phyloP scores from a whole-genome alignment of 2,329 filamentous ascomycete genomes.

The Onygenales sp. region DNA sequence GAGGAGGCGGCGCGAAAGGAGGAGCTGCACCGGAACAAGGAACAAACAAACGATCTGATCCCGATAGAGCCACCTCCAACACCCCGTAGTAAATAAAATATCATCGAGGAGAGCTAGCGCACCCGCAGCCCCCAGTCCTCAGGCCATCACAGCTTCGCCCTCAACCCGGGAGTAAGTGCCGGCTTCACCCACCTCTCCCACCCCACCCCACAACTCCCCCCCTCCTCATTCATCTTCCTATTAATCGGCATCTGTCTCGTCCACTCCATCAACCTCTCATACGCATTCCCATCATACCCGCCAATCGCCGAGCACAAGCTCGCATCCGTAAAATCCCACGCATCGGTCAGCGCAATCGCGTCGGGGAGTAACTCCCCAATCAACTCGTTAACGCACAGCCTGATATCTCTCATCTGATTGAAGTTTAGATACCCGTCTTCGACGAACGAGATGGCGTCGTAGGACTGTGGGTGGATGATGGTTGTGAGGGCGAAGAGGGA shows the following conservation, averaged over 20 bases:
- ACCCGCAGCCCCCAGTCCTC: too few species aligned
- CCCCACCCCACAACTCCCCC: constrained; percentile 10
- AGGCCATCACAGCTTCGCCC: constrained; percentile 10
- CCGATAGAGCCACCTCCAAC: too few species aligned
- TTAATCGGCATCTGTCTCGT: constrained; percentile 20
- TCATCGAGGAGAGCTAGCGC: too few species aligned
- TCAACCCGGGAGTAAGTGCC: constrained; percentile 10
- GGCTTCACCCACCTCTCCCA: constrained; percentile 12
- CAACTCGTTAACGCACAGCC: constrained; percentile 8
- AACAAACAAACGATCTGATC: too few species aligned
- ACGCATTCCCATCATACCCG: constrained; percentile 13
- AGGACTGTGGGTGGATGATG: constrained; percentile 16
- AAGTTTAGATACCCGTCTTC: constrained; percentile 14
- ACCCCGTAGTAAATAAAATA: too few species aligned
- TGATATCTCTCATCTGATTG: constrained; percentile 12
- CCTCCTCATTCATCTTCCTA: constrained; percentile 9
- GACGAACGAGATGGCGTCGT: constrained; percentile 19
- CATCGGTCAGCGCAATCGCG: constrained; percentile 16
- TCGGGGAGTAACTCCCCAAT: constrained; percentile 15
- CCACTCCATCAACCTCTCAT: constrained; percentile 17
- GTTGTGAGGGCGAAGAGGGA: constrained; percentile 13
- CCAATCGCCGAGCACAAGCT: constrained; percentile 15
- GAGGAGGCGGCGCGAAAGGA: too few species aligned
- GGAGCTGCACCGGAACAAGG: too few species aligned
- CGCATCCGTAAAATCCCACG: constrained; percentile 17